These are phyloP conservation scores for Allomyces javanicus DNA, from an alignment of 192 early-diverging fungal species.

Conservation along the genomic window DNA sequence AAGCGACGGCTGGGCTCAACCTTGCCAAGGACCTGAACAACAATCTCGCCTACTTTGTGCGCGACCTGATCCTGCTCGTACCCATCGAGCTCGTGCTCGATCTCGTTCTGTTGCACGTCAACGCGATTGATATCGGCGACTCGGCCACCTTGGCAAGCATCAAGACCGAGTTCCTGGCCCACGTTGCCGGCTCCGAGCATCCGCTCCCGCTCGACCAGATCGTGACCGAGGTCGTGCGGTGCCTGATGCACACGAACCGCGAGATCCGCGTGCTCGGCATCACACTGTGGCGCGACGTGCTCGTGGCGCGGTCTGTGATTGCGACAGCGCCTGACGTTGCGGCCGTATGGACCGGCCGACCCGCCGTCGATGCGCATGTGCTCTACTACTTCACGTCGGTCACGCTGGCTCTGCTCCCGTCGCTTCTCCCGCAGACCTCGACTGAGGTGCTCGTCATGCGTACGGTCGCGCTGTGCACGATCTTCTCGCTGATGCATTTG, in stretches of 20 bases:
- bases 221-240: neutral
- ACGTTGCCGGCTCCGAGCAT: neutral
- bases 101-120: neutral
- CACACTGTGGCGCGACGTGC: neutral
- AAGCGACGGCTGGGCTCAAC: neutral
- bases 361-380: too few species aligned
- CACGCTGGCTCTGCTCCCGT: too few species aligned
- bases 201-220: neutral
- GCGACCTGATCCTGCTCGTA: neutral
- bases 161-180: neutral
- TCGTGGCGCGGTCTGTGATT: neutral
- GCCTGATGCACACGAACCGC: neutral
- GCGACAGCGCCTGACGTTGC: too few species aligned
- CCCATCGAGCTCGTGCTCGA: neutral
- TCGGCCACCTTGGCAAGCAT: neutral
- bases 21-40: neutral
- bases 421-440: too few species aligned
- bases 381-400: too few species aligned
- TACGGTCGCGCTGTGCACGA: neutral
- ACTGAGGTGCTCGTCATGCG: neutral
- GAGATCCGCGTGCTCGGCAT: neutral
- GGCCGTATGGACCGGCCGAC: too few species aligned
- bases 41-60: neutral
- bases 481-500: neutral
- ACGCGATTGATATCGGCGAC: neutral